Evolutionary conservation across 305 asterid genomes (phyloP).

Genomic region (Withania somnifera): DNA sequence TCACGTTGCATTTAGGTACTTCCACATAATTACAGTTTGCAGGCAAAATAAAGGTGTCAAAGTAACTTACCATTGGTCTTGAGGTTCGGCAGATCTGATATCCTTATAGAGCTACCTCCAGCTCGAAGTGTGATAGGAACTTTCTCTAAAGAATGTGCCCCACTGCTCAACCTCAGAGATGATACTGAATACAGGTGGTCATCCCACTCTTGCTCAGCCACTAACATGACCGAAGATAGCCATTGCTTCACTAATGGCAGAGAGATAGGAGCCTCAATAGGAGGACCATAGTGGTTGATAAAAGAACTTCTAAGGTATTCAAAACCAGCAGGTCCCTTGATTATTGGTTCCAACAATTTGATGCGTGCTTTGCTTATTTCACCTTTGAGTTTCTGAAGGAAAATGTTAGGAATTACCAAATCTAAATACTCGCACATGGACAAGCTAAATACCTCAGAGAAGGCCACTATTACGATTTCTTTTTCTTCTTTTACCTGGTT

Average conservation of each 20-base stretch:
- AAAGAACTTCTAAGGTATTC: conserved; percentile 15
- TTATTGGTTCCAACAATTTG: conserved; percentile 12
- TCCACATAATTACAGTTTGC: background rate
- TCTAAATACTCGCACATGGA: background rate
- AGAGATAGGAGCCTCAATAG: conserved; percentile 3
- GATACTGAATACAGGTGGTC: conserved; percentile 12
- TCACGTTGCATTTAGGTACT: background rate
- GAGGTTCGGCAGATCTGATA: background rate
- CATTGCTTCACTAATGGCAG: conserved; percentile 10
- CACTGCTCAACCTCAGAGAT: conserved; percentile 8
- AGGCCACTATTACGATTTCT: background rate
- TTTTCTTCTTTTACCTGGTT: background rate
- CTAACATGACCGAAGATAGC: conserved; percentile 14
- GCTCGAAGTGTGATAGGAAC: conserved; percentile 11
- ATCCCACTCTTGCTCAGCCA: conserved; percentile 12
- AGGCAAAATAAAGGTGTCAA: background rate
- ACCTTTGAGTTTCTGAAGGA: conserved; percentile 10
- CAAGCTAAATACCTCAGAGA: background rate
- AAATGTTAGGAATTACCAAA: background rate
- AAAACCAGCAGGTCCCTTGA: conserved; percentile 22
- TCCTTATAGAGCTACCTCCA: conserved; percentile 11
- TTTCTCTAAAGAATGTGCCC: background rate
- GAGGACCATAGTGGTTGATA: conserved; percentile 14
- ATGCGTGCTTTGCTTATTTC: conserved; percentile 13
- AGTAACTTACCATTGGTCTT: conserved; percentile 1